A percentile compares a stretch with the other conserved stretches of the same genome.
These are phyloP conservation scores for Leonotis leonurus DNA, from an alignment of 257 asterid genomes.

Conservation along the genomic window DNA sequence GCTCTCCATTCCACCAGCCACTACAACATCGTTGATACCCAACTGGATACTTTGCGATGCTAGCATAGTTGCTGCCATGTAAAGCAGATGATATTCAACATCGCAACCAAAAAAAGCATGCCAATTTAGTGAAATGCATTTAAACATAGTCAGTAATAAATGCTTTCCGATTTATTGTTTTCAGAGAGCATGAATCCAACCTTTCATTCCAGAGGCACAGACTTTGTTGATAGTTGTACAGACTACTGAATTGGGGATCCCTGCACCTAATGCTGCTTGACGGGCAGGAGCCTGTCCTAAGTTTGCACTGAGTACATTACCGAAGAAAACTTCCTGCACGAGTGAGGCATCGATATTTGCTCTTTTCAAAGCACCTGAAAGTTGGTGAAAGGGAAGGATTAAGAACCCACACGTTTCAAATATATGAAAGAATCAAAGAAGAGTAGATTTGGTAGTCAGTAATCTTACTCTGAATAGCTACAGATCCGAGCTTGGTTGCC, in stretches of 20 bases:
- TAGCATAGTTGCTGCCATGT: slow-evolving; percentile 75
- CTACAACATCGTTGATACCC: slow-evolving; percentile 92
- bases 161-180: not conserved
- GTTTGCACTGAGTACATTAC: slow-evolving; percentile 96
- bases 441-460: slow-evolving; percentile 11
- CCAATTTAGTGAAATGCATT: not conserved
- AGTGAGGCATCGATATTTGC: slow-evolving; percentile 83
- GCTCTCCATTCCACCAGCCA: slow-evolving; percentile 99
- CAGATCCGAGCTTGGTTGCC: slow-evolving; percentile 93
- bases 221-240: slow-evolving; percentile 96
- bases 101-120: not conserved
- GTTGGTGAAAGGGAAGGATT: slow-evolving; percentile 10
- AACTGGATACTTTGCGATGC: slow-evolving; percentile 92
- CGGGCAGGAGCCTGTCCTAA: slow-evolving; percentile 99
- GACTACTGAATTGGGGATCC: slow-evolving; percentile 74
- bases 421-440: not conserved
- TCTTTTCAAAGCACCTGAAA: slow-evolving; percentile 86
- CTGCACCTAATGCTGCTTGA: slow-evolving; percentile 98
- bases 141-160: not conserved
- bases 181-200: slow-evolving; percentile 25
- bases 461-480: slow-evolving; percentile 78
- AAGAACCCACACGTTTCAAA: not conserved
- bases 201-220: slow-evolving; percentile 99
- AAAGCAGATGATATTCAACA: slow-evolving; percentile 13
- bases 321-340: slow-evolving; percentile 88